Evolutionary conservation across 768 basidiomycete genomes (phyloP), one percentile per base, ranked within the genome.

Genomic region (Psilocybe subaeruginosa): DNA sequence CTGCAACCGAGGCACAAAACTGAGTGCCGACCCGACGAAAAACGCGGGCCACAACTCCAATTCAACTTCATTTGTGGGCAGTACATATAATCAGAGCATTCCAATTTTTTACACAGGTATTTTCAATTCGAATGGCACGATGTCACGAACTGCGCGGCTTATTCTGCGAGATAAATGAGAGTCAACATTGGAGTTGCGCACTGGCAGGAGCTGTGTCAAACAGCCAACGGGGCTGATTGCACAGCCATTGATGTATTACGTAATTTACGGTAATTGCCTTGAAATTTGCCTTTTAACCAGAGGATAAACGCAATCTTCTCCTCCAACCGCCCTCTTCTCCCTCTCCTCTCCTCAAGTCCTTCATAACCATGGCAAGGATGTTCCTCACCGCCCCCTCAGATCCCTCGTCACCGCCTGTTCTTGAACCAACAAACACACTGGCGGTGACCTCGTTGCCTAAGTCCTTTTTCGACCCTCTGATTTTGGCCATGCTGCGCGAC

Each of bases 391-490:
- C 17, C 62, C 66, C 1, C 66, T 61, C 8, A 66, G 70, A 19
- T 63, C 68, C 11, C 69, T 71, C 69, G 5, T 66, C 67, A 2
- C 66, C 68, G 4, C 67, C 70, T 17, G 68, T 66, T 16, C 43
- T 60, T 14, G 65, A 69, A 41, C 64, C 69, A 19, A 97, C 95
- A 33, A 99, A 99, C 74, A 92, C 95, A 0, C 79, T 98, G 31
- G 83, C 94, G 43, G 82, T 99, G 52, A 88, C 95, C 1, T 81
- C 85, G 2, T 75, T 99, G 0, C 93, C 95, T 3, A 82, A 79
- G 35, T 76, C 82, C 1, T 93, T 95, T 73, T 97, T 98, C 77
- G 81, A 88, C 37, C 87, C 89, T 5, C 67, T 81, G 0, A 82
- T 91, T 61, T 80, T 95, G 23, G 74, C 82, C 9, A 83, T 90